Conservation (phyloP, 2,329 filamentous ascomycete genomes). For the Alternaria sp. region DNA sequence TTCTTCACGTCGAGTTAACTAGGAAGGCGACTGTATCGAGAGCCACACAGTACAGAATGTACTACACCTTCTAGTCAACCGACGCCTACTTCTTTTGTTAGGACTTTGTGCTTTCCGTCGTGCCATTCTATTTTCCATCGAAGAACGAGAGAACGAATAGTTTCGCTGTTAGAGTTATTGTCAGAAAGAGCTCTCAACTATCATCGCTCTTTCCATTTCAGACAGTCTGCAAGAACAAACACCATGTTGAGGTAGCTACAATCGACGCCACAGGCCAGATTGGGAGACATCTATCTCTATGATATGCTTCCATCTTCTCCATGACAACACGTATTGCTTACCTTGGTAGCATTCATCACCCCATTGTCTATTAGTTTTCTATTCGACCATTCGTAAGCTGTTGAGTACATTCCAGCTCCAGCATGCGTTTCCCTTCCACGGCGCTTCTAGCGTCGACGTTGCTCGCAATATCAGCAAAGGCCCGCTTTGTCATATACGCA, state of each 20-base stretch:
- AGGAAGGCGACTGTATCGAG: neutral
- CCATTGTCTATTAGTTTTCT: neutral
- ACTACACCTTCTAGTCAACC: neutral
- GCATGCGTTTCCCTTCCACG: conserved; percentile 28
- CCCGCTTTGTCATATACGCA: conserved; percentile 42
- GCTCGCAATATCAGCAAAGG: conserved; percentile 21
- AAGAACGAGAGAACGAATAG: neutral
- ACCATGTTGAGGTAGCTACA: neutral
- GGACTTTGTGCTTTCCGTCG: neutral
- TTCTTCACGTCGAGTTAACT: neutral
- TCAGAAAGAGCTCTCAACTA: neutral
- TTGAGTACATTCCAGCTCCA: neutral
- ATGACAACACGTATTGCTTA: neutral
- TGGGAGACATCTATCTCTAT: neutral
- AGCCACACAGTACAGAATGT: neutral
- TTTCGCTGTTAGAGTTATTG: neutral
- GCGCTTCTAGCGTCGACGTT: conserved; percentile 20
- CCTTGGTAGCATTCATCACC: neutral
- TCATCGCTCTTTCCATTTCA: neutral
- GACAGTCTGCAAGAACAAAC: neutral
- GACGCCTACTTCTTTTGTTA: neutral
- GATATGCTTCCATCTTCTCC: neutral
- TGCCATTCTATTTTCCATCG: neutral
- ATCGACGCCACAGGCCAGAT: neutral
- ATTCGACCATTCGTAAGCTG: neutral